Evolutionary conservation across 768 basidiomycete species (phyloP).

Genomic region (Suillus ampliporus): DNA sequence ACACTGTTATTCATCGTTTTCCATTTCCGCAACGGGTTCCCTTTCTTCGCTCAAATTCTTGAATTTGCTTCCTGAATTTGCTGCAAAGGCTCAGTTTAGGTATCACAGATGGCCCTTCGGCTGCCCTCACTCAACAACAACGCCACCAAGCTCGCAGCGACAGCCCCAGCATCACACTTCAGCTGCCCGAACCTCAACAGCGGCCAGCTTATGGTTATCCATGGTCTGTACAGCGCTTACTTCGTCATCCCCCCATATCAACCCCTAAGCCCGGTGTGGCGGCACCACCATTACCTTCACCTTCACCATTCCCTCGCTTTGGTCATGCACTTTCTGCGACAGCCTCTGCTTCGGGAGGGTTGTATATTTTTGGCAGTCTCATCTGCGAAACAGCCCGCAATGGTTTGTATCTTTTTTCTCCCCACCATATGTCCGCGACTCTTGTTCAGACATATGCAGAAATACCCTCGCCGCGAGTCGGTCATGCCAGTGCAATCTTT

Average conservation of each 20-base stretch:
- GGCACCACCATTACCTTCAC: too few relatives aligned
- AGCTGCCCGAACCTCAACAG: constrained; percentile 30
- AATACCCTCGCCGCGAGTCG: constrained; percentile 88
- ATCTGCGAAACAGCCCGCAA: constrained; percentile 89
- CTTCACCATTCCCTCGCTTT: constrained; percentile 94
- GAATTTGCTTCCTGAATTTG: constrained; percentile 28
- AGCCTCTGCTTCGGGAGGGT: constrained; percentile 81
- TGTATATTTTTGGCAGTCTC: constrained; percentile 96
- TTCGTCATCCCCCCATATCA: constrained; percentile 68
- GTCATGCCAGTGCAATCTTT: constrained; percentile 94
- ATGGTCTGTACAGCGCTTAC: constrained; percentile 80
- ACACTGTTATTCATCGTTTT: background rate
- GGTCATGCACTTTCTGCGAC: constrained; percentile 89
- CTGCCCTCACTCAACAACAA: constrained; percentile 39
- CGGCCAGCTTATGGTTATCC: constrained; percentile 71
- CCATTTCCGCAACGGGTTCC: too few relatives aligned
- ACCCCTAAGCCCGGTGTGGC: constrained; percentile 67
- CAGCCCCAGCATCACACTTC: constrained; percentile 36
- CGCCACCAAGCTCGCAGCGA: constrained; percentile 43
- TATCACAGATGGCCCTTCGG: constrained; percentile 24
- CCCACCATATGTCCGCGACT: constrained; percentile 77
- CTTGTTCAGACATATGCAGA: constrained; percentile 90
- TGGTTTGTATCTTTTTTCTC: constrained; percentile 91
- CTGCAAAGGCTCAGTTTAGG: constrained; percentile 28
- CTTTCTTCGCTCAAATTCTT: constrained; percentile 5